Evolutionary conservation across 306 rosid species (phyloP).

Genomic region (Mimosa pudica): DNA sequence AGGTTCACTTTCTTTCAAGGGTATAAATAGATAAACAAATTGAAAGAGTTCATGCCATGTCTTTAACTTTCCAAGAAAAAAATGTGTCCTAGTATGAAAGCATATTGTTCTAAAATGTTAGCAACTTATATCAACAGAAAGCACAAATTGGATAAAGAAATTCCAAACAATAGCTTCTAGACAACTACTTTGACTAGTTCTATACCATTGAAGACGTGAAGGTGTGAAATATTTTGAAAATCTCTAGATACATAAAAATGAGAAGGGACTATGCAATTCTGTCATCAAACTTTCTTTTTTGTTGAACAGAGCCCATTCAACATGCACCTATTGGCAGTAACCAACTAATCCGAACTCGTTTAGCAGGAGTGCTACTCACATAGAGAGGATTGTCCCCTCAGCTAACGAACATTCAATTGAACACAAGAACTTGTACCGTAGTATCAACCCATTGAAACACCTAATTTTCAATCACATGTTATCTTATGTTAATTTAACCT

Average conservation of each 20-base stretch:
- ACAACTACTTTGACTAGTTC: neutral
- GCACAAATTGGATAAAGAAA: slow-evolving; percentile 13
- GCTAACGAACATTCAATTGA: neutral
- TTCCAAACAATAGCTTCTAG: neutral
- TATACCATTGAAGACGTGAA: slow-evolving; percentile 19
- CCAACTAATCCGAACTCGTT: too few relatives aligned
- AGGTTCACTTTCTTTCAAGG: neutral
- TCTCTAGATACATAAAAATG: neutral
- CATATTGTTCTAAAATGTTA: slow-evolving; percentile 11
- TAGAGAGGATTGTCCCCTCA: too few relatives aligned
- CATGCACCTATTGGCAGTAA: too few relatives aligned
- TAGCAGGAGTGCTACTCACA: too few relatives aligned
- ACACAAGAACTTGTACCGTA: neutral
- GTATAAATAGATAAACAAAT: neutral
- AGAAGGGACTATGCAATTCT: neutral
- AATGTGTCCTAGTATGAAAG: neutral
- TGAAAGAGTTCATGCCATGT: neutral
- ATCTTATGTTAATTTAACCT: neutral
- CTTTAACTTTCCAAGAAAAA: neutral
- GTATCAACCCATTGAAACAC: neutral
- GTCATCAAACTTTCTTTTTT: neutral
- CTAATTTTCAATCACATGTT: neutral
- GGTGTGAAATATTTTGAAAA: slow-evolving; percentile 11
- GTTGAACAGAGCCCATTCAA: too few relatives aligned
- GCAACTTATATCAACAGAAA: neutral